Evolutionary conservation across 1,139 yeast genomes (phyloP).

Genomic region (Arxiozyma heterogenica): DNA sequence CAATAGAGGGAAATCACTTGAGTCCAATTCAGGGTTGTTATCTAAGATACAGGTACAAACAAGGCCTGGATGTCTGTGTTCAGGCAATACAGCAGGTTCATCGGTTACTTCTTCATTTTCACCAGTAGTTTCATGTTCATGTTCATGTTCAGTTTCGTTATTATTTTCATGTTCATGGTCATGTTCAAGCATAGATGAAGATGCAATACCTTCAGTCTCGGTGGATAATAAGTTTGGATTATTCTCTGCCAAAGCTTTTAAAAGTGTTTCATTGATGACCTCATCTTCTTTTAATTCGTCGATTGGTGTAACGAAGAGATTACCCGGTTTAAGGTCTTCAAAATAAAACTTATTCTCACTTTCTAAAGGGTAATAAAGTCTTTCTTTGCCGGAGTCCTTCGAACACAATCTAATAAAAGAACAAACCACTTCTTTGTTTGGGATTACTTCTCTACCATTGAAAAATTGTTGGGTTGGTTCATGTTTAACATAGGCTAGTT

Average conservation of each 20-base stretch:
- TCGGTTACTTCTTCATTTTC: neutral
- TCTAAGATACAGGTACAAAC: neutral
- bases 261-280: neutral
- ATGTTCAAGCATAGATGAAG: neutral
- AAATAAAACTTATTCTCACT: neutral
- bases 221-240: neutral
- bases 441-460: neutral
- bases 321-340: neutral
- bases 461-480: neutral
- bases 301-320: neutral
- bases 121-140: neutral
- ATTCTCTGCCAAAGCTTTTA: neutral
- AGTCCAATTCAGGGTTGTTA: neutral
- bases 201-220: neutral
- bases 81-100: neutral
- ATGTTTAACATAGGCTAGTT: slow-evolving; percentile 3
- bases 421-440: neutral
- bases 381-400: neutral
- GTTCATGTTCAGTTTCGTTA: neutral
- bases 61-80: neutral
- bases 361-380: neutral
- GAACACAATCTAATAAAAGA: neutral
- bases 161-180: neutral
- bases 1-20: neutral
- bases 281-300: neutral